Conservation (phyloP, 2,329 filamentous ascomycete species). For the Colletotrichum eremochloae region DNA sequence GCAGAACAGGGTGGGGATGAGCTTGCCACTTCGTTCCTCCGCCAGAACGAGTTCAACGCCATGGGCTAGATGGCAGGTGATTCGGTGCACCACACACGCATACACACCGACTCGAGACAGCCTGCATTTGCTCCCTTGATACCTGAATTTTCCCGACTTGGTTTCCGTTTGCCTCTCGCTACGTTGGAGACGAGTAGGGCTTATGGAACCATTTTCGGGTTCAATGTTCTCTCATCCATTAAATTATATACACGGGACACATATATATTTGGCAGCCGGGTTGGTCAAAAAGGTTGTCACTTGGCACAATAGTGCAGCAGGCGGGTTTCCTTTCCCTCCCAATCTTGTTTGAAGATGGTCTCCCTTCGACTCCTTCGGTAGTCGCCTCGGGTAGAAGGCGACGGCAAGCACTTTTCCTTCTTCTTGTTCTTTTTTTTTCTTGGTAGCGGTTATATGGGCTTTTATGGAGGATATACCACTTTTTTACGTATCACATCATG, state of each 20-base stretch:
- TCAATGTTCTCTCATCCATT: conserved; percentile 3
- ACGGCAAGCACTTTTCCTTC: not conserved
- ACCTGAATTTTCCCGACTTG: not conserved
- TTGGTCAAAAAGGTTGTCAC: not conserved
- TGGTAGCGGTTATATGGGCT: conserved; percentile 13
- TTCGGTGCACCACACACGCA: not conserved
- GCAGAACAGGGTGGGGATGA: conserved; percentile 89
- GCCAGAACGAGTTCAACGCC: conserved; percentile 67
- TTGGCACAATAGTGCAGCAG: conserved; percentile 3
- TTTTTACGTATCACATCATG: conserved; percentile 33
- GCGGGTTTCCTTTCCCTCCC: not conserved
- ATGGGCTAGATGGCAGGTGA: conserved; percentile 16
- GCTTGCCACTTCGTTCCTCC: conserved; percentile 84
- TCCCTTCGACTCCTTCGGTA: not conserved
- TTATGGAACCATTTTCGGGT: not conserved
- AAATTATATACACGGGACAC: conserved; percentile 28
- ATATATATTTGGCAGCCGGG: conserved; percentile 4
- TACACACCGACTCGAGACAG: conserved; percentile 30
- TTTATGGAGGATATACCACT: conserved; percentile 42
- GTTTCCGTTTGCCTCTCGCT: no score
- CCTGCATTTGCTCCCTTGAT: conserved; percentile 31
- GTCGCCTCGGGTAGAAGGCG: conserved; percentile 19
- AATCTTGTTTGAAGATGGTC: not conserved
- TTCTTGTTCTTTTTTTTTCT: not conserved
- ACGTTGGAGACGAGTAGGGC: not conserved